These are phyloP conservation scores for Pythium sukuiense DNA, from an alignment of 352 stramenopile species.

Conservation along the genomic window DNA sequence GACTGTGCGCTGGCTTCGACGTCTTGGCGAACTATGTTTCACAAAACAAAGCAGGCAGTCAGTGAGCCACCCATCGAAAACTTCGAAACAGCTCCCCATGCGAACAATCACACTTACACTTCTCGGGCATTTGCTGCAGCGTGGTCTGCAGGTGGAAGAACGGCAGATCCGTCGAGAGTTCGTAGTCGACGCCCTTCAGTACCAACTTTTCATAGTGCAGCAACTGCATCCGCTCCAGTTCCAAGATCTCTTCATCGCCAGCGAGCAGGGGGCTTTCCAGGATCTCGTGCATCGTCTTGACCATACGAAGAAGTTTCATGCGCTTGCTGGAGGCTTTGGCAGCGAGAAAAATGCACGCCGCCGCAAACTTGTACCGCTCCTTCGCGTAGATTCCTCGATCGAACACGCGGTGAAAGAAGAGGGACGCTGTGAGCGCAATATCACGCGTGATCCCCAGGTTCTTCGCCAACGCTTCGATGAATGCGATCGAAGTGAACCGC, in stretches of 20 bases:
- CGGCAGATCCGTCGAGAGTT: slow-evolving; percentile 76
- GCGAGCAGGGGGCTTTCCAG: slow-evolving; percentile 65
- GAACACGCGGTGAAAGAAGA: slow-evolving; percentile 83
- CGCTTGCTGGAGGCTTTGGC: slow-evolving; percentile 85
- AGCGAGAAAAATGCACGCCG: slow-evolving; percentile 77
- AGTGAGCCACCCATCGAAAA: not conserved
- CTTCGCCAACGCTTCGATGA: slow-evolving; percentile 76
- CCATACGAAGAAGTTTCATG: slow-evolving; percentile 87
- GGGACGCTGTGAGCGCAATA: slow-evolving; percentile 67
- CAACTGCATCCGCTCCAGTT: slow-evolving; percentile 82
- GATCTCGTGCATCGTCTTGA: slow-evolving; percentile 84
- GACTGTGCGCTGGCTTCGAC: slow-evolving; percentile 52
- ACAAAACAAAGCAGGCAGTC: not conserved
- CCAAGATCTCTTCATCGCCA: slow-evolving; percentile 82
- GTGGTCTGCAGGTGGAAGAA: slow-evolving; percentile 67
- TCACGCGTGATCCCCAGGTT: slow-evolving; percentile 68
- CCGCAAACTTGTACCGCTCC: slow-evolving; percentile 82
- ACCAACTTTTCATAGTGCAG: slow-evolving; percentile 87
- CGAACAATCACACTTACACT: slow-evolving; percentile 40
- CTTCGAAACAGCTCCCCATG: not conserved
- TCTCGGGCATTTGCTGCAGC: slow-evolving; percentile 71
- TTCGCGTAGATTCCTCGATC: slow-evolving; percentile 77
- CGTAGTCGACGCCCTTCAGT: slow-evolving; percentile 78
- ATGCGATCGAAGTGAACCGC: slow-evolving; percentile 75
- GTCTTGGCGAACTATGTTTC: slow-evolving; percentile 41